A percentile compares a stretch with the other conserved stretches of the same genome.
Evolutionary conservation across 1,284 basidiomycete species (phyloP).

Genomic region (Rhodofomes roseus): DNA sequence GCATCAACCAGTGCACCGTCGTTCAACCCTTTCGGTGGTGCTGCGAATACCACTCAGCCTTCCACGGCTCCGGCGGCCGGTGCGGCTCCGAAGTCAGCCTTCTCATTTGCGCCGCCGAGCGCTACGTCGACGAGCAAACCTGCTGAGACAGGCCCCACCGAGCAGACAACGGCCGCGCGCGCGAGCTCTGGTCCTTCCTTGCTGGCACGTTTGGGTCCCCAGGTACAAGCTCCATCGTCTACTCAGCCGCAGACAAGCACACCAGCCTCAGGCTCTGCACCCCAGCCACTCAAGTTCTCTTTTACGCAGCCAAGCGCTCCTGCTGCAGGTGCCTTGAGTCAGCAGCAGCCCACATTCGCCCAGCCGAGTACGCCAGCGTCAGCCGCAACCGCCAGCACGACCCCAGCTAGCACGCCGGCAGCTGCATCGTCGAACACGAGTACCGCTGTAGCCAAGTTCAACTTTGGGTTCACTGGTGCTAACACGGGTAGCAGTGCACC

Average conservation of each 20-base stretch:
- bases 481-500: neutral
- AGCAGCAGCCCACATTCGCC: neutral
- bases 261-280: neutral
- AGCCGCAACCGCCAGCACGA: neutral
- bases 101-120: slow-evolving; percentile 11
- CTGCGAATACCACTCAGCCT: neutral
- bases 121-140: neutral
- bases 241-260: neutral
- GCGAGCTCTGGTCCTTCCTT: neutral
- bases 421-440: neutral
- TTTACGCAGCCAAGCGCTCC: slow-evolving; percentile 15
- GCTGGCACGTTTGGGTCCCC: neutral
- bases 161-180: neutral
- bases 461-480: slow-evolving; percentile 22
- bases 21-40: neutral
- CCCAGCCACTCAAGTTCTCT: slow-evolving; percentile 7
- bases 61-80: slow-evolving; percentile 1
- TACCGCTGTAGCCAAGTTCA: slow-evolving; percentile 27
- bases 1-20: neutral
- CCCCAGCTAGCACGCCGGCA: neutral
- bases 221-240: slow-evolving; percentile 1
- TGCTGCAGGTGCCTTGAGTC: slow-evolving; percentile 3
- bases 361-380: slow-evolving; percentile 1
- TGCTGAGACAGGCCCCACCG: neutral
- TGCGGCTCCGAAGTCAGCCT: slow-evolving; percentile 9